A percentile compares a stretch with the other conserved stretches of the same genome.
Evolutionary conservation across 1,139 yeast species (phyloP).

Genomic region (Candida albicans): DNA sequence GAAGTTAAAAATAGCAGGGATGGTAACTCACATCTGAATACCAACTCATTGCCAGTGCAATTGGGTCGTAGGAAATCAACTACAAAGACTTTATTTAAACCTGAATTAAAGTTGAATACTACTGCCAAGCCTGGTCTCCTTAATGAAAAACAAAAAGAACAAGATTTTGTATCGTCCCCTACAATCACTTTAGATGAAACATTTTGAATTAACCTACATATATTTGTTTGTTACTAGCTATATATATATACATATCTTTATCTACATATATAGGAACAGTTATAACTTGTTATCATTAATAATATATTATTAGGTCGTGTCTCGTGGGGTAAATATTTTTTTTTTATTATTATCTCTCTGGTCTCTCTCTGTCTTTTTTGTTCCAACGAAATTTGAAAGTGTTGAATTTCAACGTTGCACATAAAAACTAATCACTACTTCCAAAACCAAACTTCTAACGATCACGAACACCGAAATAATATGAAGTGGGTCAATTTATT

Average conservation of each 20-base stretch:
- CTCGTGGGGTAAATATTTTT: too few relatives aligned
- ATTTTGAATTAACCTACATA: conserved; percentile 13
- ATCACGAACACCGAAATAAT: not conserved
- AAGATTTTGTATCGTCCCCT: conserved; percentile 30
- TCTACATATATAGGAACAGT: too few relatives aligned
- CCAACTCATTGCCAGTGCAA: conserved; percentile 1
- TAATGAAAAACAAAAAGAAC: conserved; percentile 8
- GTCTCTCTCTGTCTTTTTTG: too few relatives aligned
- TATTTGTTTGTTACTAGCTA: not conserved
- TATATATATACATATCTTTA: not conserved
- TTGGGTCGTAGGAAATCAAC: conserved; percentile 23
- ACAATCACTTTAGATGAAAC: conserved; percentile 44
- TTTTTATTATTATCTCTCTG: too few relatives aligned
- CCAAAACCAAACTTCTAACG: too few relatives aligned
- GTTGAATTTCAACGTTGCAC: too few relatives aligned
- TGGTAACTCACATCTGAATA: too few relatives aligned
- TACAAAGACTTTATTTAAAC: conserved; percentile 40
- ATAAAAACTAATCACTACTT: too few relatives aligned
- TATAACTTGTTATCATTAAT: too few relatives aligned
- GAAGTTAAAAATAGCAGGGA: conserved; percentile 2
- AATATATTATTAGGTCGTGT: too few relatives aligned
- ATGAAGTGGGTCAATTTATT: conserved; percentile 17
- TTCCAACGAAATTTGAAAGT: too few relatives aligned
- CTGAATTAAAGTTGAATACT: conserved; percentile 27
- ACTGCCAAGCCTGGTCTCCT: conserved; percentile 4